Conservation (phyloP, 148 eudicot genomes). For the Euryodendron excelsum region DNA sequence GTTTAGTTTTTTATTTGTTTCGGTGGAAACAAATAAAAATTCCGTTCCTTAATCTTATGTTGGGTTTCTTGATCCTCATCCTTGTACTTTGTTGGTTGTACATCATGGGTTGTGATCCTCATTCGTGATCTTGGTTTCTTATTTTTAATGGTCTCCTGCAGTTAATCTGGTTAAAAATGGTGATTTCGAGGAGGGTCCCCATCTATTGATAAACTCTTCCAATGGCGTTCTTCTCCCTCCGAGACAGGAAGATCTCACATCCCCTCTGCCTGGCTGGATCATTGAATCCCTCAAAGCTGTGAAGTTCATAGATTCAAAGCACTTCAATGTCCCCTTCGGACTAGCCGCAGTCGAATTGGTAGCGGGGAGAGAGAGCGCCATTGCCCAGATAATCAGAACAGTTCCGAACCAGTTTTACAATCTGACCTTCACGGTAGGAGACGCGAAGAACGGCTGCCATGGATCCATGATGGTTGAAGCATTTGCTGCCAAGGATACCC, state of each 20-base stretch:
- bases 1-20: no score
- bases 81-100: no score
- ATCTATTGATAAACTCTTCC: conserved; percentile 63
- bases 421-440: conserved; percentile 41
- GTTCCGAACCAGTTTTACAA: conserved; percentile 28
- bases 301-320: conserved; percentile 67
- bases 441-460: conserved; percentile 49
- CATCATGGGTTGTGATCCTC: no score
- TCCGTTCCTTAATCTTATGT: no score
- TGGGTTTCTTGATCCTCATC: no score
- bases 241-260: conserved; percentile 39
- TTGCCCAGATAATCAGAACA: conserved; percentile 56
- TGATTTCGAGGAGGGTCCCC: conserved; percentile 71
- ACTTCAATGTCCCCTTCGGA: conserved; percentile 65
- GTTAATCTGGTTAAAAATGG: conserved; percentile 73
- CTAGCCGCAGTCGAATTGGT: conserved; percentile 55
- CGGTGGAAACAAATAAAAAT: no score
- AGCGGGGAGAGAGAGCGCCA: conserved; percentile 71
- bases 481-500: conserved; percentile 24
- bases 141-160: conserved; percentile 20
- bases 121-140: neutral
- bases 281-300: conserved; percentile 73
- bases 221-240: conserved; percentile 75
- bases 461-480: conserved; percentile 47
- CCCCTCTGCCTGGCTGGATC: conserved; percentile 74